Percentiles rank a stretch among this genome's conserved stretches.
Evolutionary conservation across 768 basidiomycete genomes (phyloP).

Genomic region (Clitopilus passeckerianus): DNA sequence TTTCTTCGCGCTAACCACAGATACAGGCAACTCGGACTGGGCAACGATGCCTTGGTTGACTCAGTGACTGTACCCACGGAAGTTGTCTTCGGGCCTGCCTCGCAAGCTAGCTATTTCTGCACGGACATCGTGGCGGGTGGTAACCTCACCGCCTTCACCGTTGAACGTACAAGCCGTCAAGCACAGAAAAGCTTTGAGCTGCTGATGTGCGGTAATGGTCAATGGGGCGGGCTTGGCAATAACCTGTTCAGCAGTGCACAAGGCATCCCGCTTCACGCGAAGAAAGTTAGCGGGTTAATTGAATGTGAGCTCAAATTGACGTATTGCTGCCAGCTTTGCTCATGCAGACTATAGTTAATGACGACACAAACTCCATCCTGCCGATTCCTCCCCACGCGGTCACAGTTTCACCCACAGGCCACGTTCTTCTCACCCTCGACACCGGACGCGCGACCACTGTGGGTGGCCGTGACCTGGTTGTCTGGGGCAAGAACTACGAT

Average conservation of each 20-base stretch:
- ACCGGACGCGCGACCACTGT: conserved; percentile 45
- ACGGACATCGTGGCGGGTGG: conserved; percentile 69
- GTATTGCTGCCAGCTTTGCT: conserved; percentile 2
- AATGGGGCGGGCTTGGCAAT: conserved; percentile 75
- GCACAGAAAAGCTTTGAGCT: conserved; percentile 34
- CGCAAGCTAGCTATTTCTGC: conserved; percentile 53
- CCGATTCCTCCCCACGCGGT: conserved; percentile 61
- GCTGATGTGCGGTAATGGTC: conserved; percentile 79
- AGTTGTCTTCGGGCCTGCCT: conserved; percentile 62
- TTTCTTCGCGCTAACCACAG: neutral
- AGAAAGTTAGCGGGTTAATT: conserved; percentile 74
- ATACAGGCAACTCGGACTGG: conserved; percentile 76
- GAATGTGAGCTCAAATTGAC: conserved; percentile 60
- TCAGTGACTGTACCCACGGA: conserved; percentile 82
- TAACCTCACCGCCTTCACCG: conserved; percentile 72
- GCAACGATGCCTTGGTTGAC: conserved; percentile 54
- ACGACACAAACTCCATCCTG: conserved; percentile 50
- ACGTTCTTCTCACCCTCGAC: conserved; percentile 71
- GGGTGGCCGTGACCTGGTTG: conserved; percentile 61
- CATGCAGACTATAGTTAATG: conserved; percentile 52
- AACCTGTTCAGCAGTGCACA: conserved; percentile 66
- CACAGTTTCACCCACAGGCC: conserved; percentile 69
- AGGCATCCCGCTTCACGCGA: conserved; percentile 65
- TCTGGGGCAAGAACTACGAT: conserved; percentile 71
- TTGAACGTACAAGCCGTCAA: conserved; percentile 39